Evolutionary conservation across 2,329 filamentous ascomycete species (phyloP), one percentile per base, ranked within the genome.

Genomic region (Fusarium hostae): DNA sequence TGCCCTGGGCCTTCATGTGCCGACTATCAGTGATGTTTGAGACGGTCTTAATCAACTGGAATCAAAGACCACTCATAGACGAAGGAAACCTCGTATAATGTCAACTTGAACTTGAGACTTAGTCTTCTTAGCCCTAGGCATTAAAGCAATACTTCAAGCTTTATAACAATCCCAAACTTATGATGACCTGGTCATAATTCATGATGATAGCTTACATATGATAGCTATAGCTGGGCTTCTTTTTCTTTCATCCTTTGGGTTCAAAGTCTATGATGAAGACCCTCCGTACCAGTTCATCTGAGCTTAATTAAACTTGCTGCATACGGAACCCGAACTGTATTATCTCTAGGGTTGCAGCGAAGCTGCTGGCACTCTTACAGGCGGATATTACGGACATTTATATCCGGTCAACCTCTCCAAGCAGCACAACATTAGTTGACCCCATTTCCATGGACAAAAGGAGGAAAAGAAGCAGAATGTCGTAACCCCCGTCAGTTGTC

Each of bases 361-460:
- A 52, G 48, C 22, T 52, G 32, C 22, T 52, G 22, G 39, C 48
- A 39, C 9, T 52, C 48, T 39, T 6, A n/a, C 12, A 37, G 47
- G 28, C 44, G 63, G 63, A 28, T 66, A 64, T 47, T 67, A 39
- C 45, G 47, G 35, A 48, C 47, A 32, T 63, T 68, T 68, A 68
- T 68, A 63, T 63, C 65, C 65, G 65, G 16, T 30, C 50, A 63
- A 63, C 34, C n/a, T 35, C 50, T 45, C 44, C 24, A 16, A 24
- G 20, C 26, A 50, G 52, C 43, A 67, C 35, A 68, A 40, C 56
- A 63, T 56, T 54, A 67, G 45, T 56, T n/a, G 30, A 35, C 52
- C 63, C 63, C 37, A 54, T 61, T 52, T 26, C 47, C 47, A 61
- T 52, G 35, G 45, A 54, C 44, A 45, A 63, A 41, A 45, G 28